Evolutionary conservation across 257 asterid species (phyloP), one percentile per base, ranked within the genome.

Genomic region (Nicotiana noctiflora): DNA sequence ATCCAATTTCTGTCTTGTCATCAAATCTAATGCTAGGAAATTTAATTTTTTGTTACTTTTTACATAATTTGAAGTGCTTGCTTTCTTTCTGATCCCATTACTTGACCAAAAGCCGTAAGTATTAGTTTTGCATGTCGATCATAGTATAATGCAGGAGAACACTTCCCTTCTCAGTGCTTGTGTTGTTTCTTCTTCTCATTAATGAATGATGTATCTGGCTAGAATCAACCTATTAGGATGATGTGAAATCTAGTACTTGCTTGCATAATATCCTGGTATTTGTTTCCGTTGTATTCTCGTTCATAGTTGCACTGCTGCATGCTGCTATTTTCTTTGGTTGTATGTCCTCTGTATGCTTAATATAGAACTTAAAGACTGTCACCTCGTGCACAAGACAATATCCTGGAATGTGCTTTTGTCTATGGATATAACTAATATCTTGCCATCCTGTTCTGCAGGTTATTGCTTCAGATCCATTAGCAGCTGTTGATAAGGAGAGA

Each of bases 401-500:
- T 18, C 52, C 61, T 76, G 83, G 64, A 60, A 14, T 56, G 29
- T 81, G 17, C 19, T 76, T 70, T 82, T 70, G 72, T 37, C 76
- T 81, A 67, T 70, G 53, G 61, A 70, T 72, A 72, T 79, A n/a
- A 55, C 68, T 62, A 59, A 18, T 84, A 51, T 19, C 66, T 23
- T 49, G 79, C 59, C 15, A 25, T 74, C 61, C 25, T 74, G 79
- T 49, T 62, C 4, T 46, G 63, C 92, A 93, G 97, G 89, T 85
- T 21, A 64, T 80, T 76, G 88, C 83, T 57, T 87, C 97, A 76
- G 99, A 95, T 88, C 97, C 98, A 86, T 88, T 93, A 86, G 93
- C 92, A 78, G 76, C 70, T 72, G 91, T 88, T 77, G 94, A 95
- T 86, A 93, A 86, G 87, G 98, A 90, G 89, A 89, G 84, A 74